These are phyloP conservation scores for Diaporthe australafricana DNA, from an alignment of 2,329 filamentous ascomycete species.

Conservation along the genomic window DNA sequence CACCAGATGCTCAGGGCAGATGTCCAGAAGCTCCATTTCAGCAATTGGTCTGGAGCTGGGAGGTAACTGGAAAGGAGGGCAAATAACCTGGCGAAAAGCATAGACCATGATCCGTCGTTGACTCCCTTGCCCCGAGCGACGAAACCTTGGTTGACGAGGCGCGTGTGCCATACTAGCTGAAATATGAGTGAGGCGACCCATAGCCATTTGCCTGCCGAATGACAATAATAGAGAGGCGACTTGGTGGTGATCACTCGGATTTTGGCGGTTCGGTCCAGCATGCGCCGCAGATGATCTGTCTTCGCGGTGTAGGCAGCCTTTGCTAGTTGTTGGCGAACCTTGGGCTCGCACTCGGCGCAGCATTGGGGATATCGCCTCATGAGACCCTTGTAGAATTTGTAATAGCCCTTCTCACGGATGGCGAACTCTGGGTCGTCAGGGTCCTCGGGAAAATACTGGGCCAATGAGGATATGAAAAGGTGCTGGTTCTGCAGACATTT, in stretches of 20 bases:
- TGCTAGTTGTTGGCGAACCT: conserved; percentile 76
- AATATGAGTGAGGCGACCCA: conserved; percentile 61
- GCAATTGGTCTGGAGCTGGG: conserved; percentile 54
- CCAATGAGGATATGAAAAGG: conserved; percentile 79
- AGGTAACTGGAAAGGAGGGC: conserved; percentile 50
- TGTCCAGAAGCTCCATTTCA: conserved; percentile 60
- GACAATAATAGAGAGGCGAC: conserved; percentile 56
- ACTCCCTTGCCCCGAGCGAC: conserved; percentile 1
- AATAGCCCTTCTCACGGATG: conserved; percentile 75
- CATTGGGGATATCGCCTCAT: conserved; percentile 91
- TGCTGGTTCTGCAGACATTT: conserved; percentile 91
- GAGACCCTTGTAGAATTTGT: conserved; percentile 76
- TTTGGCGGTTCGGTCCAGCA: conserved; percentile 74
- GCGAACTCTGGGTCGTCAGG: conserved; percentile 75
- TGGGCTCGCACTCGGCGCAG: conserved; percentile 82
- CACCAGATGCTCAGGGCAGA: conserved; percentile 71
- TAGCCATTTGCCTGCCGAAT: conserved; percentile 55
- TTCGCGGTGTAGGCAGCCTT: conserved; percentile 83
- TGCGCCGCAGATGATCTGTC: conserved; percentile 81
- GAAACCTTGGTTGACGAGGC: conserved; percentile 45
- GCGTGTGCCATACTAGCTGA: conserved; percentile 64
- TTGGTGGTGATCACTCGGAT: conserved; percentile 54
- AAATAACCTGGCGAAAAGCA: conserved; percentile 20
- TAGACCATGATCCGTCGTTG: conserved; percentile 41
- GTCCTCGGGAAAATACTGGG: conserved; percentile 80